Conservation (phyloP, 2,329 filamentous ascomycete species). For the Diplodia seriata region DNA sequence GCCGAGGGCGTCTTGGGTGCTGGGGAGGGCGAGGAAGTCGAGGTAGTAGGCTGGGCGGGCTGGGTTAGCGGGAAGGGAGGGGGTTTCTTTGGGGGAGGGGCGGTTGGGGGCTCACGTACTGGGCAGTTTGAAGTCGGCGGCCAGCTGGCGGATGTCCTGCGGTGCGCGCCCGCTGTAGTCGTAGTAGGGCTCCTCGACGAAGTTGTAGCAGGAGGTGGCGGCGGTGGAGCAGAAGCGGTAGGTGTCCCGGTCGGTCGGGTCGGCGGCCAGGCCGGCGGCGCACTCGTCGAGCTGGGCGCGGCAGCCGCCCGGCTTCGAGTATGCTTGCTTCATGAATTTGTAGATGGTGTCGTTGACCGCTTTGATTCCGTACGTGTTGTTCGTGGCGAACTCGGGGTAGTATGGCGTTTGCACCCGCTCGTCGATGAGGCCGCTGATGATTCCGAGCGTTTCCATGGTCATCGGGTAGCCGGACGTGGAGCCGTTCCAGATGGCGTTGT, state of each 20-base stretch:
- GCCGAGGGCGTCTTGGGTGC: constrained; percentile 46
- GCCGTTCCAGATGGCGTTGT: constrained; percentile 59
- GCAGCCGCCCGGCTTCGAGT: constrained; percentile 57
- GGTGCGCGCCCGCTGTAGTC: constrained; percentile 53
- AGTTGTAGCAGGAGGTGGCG: constrained; percentile 50
- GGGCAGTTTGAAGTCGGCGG: constrained; percentile 59
- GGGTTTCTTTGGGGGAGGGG: constrained; percentile 51
- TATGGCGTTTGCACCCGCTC: constrained; percentile 52
- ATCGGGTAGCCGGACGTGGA: constrained; percentile 56
- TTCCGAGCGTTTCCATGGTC: constrained; percentile 61
- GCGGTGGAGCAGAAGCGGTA: constrained; percentile 34
- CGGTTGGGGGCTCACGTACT: constrained; percentile 50
- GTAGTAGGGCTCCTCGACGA: constrained; percentile 37
- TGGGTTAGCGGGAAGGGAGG: constrained; percentile 41
- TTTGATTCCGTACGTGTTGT: constrained; percentile 63
- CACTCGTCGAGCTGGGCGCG: constrained; percentile 59
- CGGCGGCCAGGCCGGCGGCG: constrained; percentile 42
- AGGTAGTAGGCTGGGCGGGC: constrained; percentile 50
- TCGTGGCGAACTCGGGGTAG: constrained; percentile 59
- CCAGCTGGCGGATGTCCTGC: constrained; percentile 61
- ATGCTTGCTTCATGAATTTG: constrained; percentile 52
- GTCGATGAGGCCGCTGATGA: constrained; percentile 64
- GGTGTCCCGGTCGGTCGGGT: constrained; percentile 45
- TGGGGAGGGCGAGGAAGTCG: constrained; percentile 56
- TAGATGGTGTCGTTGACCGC: constrained; percentile 57